A percentile compares a stretch with the other conserved stretches of the same genome.
These are phyloP conservation scores for Penicillium rolfsii DNA, from an alignment of 2,329 filamentous ascomycete genomes.

Conservation along the genomic window DNA sequence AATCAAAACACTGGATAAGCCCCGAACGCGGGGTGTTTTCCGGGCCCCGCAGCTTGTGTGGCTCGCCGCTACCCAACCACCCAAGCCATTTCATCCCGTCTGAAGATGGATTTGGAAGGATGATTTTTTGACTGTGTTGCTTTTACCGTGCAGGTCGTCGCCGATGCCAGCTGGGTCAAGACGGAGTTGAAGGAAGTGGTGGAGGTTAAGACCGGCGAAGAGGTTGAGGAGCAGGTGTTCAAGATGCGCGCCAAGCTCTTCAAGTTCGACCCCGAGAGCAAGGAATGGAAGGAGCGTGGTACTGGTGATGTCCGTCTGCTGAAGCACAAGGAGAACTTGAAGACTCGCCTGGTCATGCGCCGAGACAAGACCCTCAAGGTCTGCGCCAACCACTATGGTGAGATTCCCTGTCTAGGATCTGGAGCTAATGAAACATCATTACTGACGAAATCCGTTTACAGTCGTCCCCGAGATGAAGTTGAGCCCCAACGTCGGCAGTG, in stretches of 20 bases:
- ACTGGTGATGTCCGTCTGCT: conserved; percentile 94
- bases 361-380: conserved; percentile 99
- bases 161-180: conserved; percentile 74
- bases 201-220: conserved; percentile 96
- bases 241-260: conserved; percentile 99
- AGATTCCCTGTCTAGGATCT: conserved; percentile 39
- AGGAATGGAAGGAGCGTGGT: conserved; percentile 99
- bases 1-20: conserved; percentile 1
- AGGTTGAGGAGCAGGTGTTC: conserved; percentile 95
- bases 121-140: background rate
- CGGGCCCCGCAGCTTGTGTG: conserved; percentile 8
- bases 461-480: conserved; percentile 99
- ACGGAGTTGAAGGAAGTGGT: conserved; percentile 96
- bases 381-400: conserved; percentile 99
- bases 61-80: background rate
- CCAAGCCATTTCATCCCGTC: conserved; percentile 9
- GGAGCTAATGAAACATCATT: background rate
- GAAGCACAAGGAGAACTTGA: conserved; percentile 98
- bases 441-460: conserved; percentile 41
- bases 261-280: conserved; percentile 88
- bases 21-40: conserved; percentile 8
- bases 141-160: conserved; percentile 55
- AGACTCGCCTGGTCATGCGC: conserved; percentile 97
- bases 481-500: conserved; percentile 94
- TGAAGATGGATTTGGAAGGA: background rate